Evolutionary conservation across 2,329 filamentous ascomycete genomes (phyloP).

Genomic region (Nemania bipapillata): DNA sequence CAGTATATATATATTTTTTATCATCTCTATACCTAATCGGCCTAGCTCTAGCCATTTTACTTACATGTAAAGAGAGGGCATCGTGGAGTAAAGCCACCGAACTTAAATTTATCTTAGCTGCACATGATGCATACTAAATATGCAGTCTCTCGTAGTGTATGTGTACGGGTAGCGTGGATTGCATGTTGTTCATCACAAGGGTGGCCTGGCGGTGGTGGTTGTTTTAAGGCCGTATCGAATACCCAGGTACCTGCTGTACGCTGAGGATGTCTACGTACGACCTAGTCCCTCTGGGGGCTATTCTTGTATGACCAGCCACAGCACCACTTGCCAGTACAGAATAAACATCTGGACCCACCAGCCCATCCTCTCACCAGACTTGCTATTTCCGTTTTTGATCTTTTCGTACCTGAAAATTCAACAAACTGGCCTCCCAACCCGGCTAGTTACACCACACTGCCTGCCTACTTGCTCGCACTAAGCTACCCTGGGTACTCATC

Average conservation of each 20-base stretch:
- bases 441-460: conserved; percentile 26
- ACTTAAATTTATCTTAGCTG: conserved; percentile 27
- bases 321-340: conserved; percentile 5
- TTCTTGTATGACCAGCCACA: conserved; percentile 27
- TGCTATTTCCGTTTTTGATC: conserved; percentile 28
- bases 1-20: no score
- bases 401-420: conserved; percentile 13
- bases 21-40: not conserved
- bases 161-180: conserved; percentile 27
- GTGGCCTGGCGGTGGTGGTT: not conserved
- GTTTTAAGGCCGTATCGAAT: not conserved
- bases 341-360: not conserved
- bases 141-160: not conserved
- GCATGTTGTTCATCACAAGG: conserved; percentile 26
- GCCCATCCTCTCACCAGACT: conserved; percentile 8
- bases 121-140: conserved; percentile 16
- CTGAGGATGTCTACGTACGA: not conserved
- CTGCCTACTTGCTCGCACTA: no score
- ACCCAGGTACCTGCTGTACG: not conserved
- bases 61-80: not conserved
- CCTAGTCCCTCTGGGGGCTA: conserved; percentile 6
- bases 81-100: conserved; percentile 32
- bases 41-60: conserved; percentile 1
- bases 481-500: not conserved
- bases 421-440: conserved; percentile 18